These are phyloP conservation scores for Batkoa obscura DNA, from an alignment of 371 early-diverging fungal genomes.

Conservation along the genomic window DNA sequence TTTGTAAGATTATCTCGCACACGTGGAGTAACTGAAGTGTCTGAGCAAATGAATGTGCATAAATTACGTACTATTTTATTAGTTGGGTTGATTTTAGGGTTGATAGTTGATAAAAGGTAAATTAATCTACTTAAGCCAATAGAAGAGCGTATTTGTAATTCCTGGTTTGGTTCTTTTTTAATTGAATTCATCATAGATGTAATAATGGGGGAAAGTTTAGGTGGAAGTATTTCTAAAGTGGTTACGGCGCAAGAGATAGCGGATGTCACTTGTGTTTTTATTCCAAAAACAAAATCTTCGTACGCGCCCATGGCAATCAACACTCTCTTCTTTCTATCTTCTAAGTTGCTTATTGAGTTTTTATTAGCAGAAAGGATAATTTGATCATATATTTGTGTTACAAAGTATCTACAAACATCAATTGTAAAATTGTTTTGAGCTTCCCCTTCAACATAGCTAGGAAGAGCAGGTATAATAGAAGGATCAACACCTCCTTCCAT, in stretches of 20 bases:
- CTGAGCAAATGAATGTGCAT: constrained; percentile 65
- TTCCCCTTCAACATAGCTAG: constrained; percentile 27
- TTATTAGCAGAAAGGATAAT: constrained; percentile 19
- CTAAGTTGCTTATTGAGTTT: constrained; percentile 14
- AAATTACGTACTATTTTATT: constrained; percentile 81
- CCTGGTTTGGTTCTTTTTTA: constrained; percentile 51
- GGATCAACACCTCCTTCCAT: constrained; percentile 28
- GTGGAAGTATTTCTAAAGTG: constrained; percentile 51
- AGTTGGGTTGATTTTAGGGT: constrained; percentile 28
- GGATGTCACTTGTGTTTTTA: constrained; percentile 46
- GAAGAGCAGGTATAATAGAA: constrained; percentile 29
- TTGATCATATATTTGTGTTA: constrained; percentile 24
- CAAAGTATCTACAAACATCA: constrained; percentile 30
- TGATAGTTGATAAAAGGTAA: constrained; percentile 24
- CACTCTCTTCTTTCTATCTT: constrained; percentile 39
- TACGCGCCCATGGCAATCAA: constrained; percentile 40
- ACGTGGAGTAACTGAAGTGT: constrained; percentile 48
- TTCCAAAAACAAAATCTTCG: constrained; percentile 14
- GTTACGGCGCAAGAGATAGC: constrained; percentile 71
- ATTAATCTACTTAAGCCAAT: constrained; percentile 29
- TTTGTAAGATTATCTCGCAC: constrained; percentile 27
- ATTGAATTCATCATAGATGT: constrained; percentile 76
- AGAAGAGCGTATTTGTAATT: constrained; percentile 43
- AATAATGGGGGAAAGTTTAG: constrained; percentile 68
- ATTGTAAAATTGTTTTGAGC: constrained; percentile 36